Conservation (phyloP, 768 basidiomycete genomes). For the Rhizopogon vinicolor region DNA sequence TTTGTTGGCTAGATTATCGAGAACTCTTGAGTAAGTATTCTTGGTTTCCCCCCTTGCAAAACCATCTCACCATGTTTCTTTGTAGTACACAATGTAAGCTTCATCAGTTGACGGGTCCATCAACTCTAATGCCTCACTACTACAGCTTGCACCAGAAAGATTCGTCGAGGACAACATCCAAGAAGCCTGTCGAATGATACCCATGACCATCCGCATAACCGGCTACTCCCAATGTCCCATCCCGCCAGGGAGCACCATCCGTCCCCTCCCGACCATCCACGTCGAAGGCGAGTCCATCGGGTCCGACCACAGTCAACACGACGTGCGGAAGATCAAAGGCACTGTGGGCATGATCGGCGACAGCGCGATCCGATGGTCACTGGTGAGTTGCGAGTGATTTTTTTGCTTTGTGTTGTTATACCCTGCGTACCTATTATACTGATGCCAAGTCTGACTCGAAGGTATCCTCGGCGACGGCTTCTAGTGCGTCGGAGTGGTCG, state of each 20-base stretch:
- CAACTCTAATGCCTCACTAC: background rate
- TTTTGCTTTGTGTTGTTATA: background rate
- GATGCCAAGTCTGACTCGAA: conserved; percentile 18
- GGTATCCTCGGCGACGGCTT: conserved; percentile 27
- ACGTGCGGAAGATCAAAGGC: conserved; percentile 34
- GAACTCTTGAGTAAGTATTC: conserved; percentile 43
- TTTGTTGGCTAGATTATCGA: conserved; percentile 58
- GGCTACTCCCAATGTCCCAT: conserved; percentile 30
- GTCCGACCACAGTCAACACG: conserved; percentile 27
- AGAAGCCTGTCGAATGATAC: conserved; percentile 52
- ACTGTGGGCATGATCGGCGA: conserved; percentile 45
- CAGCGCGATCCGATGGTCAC: conserved; percentile 46
- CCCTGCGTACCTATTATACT: background rate
- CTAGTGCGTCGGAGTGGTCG: conserved; percentile 40
- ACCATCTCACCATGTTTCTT: background rate
- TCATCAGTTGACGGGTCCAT: background rate
- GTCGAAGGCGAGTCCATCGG: conserved; percentile 42
- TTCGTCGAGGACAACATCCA: conserved; percentile 27
- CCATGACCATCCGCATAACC: conserved; percentile 40
- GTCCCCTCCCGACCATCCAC: conserved; percentile 46
- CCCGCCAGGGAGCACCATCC: conserved; percentile 19
- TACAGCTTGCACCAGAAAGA: conserved; percentile 20
- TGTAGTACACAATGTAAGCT: conserved; percentile 36
- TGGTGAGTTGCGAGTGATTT: conserved; percentile 30
- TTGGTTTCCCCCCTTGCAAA: background rate